A percentile compares a stretch with the other conserved stretches of the same genome.
phyloP scores from a whole-genome alignment of 2,329 filamentous ascomycete genomes.

The Biscogniauxia sp. region DNA sequence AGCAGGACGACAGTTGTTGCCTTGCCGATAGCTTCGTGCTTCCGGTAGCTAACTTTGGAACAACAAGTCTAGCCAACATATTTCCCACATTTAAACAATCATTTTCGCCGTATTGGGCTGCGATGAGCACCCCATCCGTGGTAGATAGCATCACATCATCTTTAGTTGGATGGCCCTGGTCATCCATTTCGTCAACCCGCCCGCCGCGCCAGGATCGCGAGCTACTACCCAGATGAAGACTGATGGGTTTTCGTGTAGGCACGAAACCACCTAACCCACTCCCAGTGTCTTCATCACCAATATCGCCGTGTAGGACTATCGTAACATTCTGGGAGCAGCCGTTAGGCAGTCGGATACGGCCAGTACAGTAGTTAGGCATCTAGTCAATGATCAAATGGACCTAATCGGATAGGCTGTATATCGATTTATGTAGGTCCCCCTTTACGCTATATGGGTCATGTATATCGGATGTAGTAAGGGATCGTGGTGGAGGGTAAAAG shows the following conservation, averaged over 20 bases:
- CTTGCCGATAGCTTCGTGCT: background rate
- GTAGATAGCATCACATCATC: background rate
- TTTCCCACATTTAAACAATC: background rate
- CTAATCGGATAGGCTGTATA: no score
- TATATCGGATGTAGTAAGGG: no score
- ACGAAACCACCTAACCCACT: background rate
- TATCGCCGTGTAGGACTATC: background rate
- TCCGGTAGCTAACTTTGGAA: background rate
- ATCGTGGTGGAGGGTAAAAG: no score
- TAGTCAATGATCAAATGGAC: background rate
- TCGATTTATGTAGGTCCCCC: no score
- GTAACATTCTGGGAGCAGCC: background rate
- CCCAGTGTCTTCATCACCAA: background rate
- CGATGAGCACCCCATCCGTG: background rate
- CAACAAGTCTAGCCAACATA: background rate
- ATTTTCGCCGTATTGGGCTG: background rate
- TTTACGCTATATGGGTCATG: no score
- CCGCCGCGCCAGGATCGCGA: background rate
- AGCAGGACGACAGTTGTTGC: background rate
- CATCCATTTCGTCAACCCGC: background rate
- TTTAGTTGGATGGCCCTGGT: background rate
- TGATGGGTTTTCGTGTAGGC: background rate
- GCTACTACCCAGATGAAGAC: background rate
- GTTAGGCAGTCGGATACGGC: background rate
- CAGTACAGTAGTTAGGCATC: background rate